Evolutionary conservation across 495 filamentous ascomycete species (phyloP), one percentile per base, ranked within the genome.

Genomic region (Hypoxylon subgilvum): DNA sequence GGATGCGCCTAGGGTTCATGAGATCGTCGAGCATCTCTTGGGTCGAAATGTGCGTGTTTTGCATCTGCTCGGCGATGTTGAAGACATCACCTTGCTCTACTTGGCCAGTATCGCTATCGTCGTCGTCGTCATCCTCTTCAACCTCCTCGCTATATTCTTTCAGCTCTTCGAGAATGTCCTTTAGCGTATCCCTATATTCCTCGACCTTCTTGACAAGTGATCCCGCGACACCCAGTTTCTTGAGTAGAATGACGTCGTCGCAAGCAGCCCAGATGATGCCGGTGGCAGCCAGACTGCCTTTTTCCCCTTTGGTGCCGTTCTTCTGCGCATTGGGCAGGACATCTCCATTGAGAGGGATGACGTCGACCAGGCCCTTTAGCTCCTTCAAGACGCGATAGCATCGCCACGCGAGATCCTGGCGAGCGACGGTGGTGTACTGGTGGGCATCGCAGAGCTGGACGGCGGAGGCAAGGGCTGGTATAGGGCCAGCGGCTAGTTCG

Each of bases 131-230:
- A 2, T 80, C 78, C 0, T 70, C 72, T 2, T 76, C 77, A 16
- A 78, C 80, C 57, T 86, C 85, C n/a, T 86, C 86, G 42, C 87
- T 84, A 88, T 91, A 96, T 62, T 90, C 88, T 55, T 90, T 89
- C 57, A 96, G 72, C 72, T 96, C 92, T 59, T 86, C 81, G 21
- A 94, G 78, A 0, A 91, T 88, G 75, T 96, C 92, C 54, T 87
- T 80, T 10, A 96, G 70, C 8, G 89, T 80, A 57, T 88, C 88
- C 43, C 84, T 76, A 61, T 85, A 88, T 53, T 86, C 76, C 63
- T 88, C 83, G 12, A 82, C 84, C 57, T 85, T 87, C 40, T 76
- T 69, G 9, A 82, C 69, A 14, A 90, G 67, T 30, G 88, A 76
- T 0, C 84, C 86, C 0, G 80, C 78, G 28, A 93, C 77, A 0